Evolutionary conservation across 2,329 filamentous ascomycete species (phyloP), one percentile per base, ranked within the genome.

Genomic region (Herpotrichia juniperi): DNA sequence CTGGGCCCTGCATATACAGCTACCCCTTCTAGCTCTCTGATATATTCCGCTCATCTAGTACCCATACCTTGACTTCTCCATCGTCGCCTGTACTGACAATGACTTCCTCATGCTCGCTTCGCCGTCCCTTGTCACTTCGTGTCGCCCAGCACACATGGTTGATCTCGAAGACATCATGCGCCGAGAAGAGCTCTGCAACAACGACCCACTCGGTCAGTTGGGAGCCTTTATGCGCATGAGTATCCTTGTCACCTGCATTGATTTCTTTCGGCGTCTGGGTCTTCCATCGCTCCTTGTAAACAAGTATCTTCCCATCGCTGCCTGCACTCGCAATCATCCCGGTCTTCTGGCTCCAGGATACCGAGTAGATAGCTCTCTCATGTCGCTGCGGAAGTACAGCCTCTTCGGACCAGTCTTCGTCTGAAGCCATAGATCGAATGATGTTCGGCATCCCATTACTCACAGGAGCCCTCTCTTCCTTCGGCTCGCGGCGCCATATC

Each of bases 61-160:
- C 82, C 93, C 94, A 99, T 1, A 93, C 86, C 66, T 88, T 88
- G 24, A 97, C 89, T 46, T 89, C 81, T 0, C 94, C 94, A 74
- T 97, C 93, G 71, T 99, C 94, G 0, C 93, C 94, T 0, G 93
- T 96, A 14, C 89, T 94, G 17, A 97, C 79, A 42, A 99, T 79
- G 71, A 97, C 88, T 76, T 97, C 93, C 64, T 96, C 91, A 21
- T 74, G 80, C 1, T 83, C 81, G n/a, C 51, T 80, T 56, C 76
- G 79, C 68, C 81, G 81, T 1, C 78, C 87, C 44, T 81, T 80
- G 70, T 96, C 92, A 51, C 85, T 89, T 51, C 93, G 82, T 62
- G 82, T 84, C 59, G 91, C 92, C 94, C 94, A 99, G 1, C 85
- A 86, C 43, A 94, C 83, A 73, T 97, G 92, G 67, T 99, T 99